Conservation (phyloP, 2,329 filamentous ascomycete species). For the Cladosporium velox region DNA sequence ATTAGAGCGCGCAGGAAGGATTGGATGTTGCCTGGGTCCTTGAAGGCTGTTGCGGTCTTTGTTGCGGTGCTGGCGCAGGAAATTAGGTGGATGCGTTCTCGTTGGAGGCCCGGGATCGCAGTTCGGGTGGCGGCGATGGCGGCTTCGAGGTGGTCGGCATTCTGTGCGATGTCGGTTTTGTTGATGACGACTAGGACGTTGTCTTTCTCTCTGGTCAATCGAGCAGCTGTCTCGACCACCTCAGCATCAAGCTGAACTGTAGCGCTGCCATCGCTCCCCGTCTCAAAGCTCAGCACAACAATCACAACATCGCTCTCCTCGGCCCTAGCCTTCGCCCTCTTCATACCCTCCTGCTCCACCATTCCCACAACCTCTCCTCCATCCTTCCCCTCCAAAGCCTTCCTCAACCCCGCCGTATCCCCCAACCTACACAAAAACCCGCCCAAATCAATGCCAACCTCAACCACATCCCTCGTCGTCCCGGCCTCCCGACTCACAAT, state of each 20-base stretch:
- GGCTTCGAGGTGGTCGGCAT: slow-evolving; percentile 10
- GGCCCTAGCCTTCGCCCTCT: slow-evolving; percentile 78
- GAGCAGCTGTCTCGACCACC: slow-evolving; percentile 55
- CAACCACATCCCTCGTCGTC: slow-evolving; percentile 90
- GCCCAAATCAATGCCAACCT: slow-evolving; percentile 83
- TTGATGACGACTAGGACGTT: slow-evolving; percentile 62
- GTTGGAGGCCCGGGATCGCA: slow-evolving; percentile 45
- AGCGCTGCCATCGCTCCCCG: slow-evolving; percentile 34
- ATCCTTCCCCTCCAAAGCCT: slow-evolving; percentile 8
- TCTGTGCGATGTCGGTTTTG: slow-evolving; percentile 59
- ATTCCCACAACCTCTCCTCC: slow-evolving; percentile 57
- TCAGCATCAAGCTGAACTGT: slow-evolving; percentile 52
- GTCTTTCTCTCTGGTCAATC: slow-evolving; percentile 52
- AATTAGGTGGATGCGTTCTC: slow-evolving; percentile 60
- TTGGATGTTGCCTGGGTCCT: slow-evolving; percentile 67
- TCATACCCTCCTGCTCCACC: slow-evolving; percentile 88
- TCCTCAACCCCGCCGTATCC: slow-evolving; percentile 85
- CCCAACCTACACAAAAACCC: slow-evolving; percentile 93
- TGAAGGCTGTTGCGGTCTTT: slow-evolving; percentile 47
- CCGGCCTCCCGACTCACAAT: slow-evolving; percentile 93
- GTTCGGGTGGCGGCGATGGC: slow-evolving; percentile 37
- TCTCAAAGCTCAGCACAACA: slow-evolving; percentile 74
- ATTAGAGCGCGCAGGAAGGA: slow-evolving; percentile 67
- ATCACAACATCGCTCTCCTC: slow-evolving; percentile 82
- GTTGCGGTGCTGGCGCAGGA: slow-evolving; percentile 59